These are phyloP conservation scores for Chytridium lagenaria DNA, from an alignment of 371 early-diverging fungal genomes.

Conservation along the genomic window DNA sequence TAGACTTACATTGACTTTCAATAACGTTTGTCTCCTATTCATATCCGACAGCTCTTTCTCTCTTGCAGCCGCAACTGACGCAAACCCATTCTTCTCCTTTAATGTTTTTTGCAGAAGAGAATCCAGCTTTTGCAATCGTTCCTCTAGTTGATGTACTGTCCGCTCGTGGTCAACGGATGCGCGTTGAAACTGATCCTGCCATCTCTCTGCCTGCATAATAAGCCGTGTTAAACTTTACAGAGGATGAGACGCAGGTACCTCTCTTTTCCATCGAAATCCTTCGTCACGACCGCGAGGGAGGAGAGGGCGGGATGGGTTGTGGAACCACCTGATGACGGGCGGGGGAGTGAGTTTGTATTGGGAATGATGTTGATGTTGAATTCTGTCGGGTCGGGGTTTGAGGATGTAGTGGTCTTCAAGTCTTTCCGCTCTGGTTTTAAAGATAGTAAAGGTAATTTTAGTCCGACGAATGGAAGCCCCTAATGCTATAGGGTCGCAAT, in stretches of 20 bases:
- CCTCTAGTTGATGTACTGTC: conserved; percentile 27
- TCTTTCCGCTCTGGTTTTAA: no score
- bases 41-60: conserved; percentile 45
- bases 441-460: no score
- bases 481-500: no score
- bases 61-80: conserved; percentile 10
- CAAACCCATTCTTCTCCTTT: conserved; percentile 40
- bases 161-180: conserved; percentile 20
- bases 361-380: no score
- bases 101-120: conserved; percentile 25
- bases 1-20: conserved; percentile 34
- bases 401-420: no score
- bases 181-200: conserved; percentile 41
- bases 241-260: neutral
- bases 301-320: no score
- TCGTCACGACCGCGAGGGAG: conserved; percentile 11
- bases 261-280: conserved; percentile 12
- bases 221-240: neutral
- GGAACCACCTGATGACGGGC: no score
- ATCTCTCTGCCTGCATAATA: conserved; percentile 35
- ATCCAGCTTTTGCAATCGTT: conserved; percentile 23
- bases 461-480: no score
- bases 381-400: no score
- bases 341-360: no score
- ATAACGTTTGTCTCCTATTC: conserved; percentile 12